Conservation (phyloP, 345 rosid genomes). For the Hibiscus tridactylites region DNA sequence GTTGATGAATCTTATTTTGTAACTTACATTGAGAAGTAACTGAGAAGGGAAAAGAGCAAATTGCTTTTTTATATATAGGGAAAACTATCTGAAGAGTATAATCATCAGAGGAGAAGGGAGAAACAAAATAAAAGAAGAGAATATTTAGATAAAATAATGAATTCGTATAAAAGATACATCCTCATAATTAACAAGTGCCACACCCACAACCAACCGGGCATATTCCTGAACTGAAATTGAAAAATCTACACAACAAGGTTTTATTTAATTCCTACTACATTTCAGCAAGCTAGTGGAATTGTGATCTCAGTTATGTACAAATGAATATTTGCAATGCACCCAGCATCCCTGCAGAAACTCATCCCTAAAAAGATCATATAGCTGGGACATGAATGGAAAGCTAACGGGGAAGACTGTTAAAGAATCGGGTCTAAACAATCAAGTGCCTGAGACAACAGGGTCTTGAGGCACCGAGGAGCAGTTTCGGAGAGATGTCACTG, state of each 20-base stretch:
- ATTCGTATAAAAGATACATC: background rate
- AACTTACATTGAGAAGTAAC: too few relatives aligned
- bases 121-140: background rate
- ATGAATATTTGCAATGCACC: background rate
- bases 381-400: background rate
- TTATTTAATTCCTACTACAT: background rate
- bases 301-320: background rate
- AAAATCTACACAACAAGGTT: background rate
- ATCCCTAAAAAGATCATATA: background rate
- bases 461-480: background rate
- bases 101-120: background rate
- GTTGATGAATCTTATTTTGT: too few relatives aligned
- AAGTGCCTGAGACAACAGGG: too few relatives aligned
- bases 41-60: too few relatives aligned
- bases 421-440: background rate
- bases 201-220: too few relatives aligned
- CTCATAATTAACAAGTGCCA: background rate
- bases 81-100: too few relatives aligned
- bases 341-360: background rate
- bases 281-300: background rate
- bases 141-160: background rate
- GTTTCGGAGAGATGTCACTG: background rate
- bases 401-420: background rate
- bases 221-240: too few relatives aligned
- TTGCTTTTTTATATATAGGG: too few relatives aligned